Evolutionary conservation across 2,329 filamentous ascomycete species (phyloP).

Genomic region (Neonectria hederae): DNA sequence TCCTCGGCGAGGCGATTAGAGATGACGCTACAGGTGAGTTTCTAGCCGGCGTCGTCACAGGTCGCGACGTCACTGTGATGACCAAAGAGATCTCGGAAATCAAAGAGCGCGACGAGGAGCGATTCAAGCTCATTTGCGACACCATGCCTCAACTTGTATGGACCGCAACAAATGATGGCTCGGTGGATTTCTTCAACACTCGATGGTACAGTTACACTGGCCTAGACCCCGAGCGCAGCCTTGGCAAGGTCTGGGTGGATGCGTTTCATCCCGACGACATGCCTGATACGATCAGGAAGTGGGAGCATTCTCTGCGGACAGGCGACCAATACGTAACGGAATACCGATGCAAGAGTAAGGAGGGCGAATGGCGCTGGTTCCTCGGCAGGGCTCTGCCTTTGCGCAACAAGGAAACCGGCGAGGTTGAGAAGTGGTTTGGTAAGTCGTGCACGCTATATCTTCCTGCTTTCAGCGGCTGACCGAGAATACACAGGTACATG

Average conservation of each 20-base stretch:
- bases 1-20: conserved; percentile 72
- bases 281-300: conserved; percentile 61
- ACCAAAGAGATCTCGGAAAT: conserved; percentile 75
- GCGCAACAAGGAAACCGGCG: conserved; percentile 69
- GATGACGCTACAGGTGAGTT: conserved; percentile 77
- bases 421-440: conserved; percentile 83
- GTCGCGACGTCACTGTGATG: conserved; percentile 77
- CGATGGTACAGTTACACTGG: conserved; percentile 86
- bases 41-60: conserved; percentile 75
- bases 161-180: conserved; percentile 74
- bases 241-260: conserved; percentile 69
- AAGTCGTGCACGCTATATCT: conserved; percentile 28
- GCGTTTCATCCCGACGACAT: conserved; percentile 78
- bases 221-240: conserved; percentile 67
- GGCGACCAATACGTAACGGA: conserved; percentile 76
- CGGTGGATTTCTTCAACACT: conserved; percentile 77
- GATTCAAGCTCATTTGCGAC: conserved; percentile 80
- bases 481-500: conserved; percentile 62
- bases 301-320: conserved; percentile 70
- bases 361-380: conserved; percentile 83
- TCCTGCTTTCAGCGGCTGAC: background rate
- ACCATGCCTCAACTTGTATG: conserved; percentile 78
- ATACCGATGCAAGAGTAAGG: conserved; percentile 72
- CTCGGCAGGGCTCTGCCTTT: conserved; percentile 76
- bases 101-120: conserved; percentile 74